A percentile compares a stretch with the other conserved stretches of the same genome.
Conservation (phyloP, 2,329 filamentous ascomycete genomes). For the Setomelanomma holmii region DNA sequence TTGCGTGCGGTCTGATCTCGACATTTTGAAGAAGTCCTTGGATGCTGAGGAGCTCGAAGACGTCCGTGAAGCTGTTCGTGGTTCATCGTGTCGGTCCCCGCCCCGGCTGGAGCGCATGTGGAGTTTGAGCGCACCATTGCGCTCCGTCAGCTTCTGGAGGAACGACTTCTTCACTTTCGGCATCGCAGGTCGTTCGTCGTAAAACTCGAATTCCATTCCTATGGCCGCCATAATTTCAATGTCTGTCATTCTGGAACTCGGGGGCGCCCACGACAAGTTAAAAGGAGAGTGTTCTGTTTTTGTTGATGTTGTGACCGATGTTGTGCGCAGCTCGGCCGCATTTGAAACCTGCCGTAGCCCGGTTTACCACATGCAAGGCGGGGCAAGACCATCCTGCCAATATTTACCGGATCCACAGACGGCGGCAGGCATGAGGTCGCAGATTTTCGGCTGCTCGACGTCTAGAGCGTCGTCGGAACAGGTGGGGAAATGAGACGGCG, state of each 20-base stretch:
- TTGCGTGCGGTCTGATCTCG: slow-evolving; percentile 10
- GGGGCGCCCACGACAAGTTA: not conserved
- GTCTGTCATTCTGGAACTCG: slow-evolving; percentile 4
- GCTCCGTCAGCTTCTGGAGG: slow-evolving; percentile 20
- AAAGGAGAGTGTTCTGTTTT: slow-evolving; percentile 4
- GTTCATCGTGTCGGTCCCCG: slow-evolving; percentile 2
- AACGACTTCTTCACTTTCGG: slow-evolving; percentile 21
- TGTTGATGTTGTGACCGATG: slow-evolving; percentile 12
- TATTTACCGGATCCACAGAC: not conserved
- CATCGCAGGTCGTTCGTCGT: slow-evolving; percentile 13
- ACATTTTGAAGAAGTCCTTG: slow-evolving; percentile 5
- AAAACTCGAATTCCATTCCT: slow-evolving; percentile 10
- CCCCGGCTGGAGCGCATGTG: slow-evolving; percentile 16
- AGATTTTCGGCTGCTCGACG: not conserved
- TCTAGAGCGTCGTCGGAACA: not conserved
- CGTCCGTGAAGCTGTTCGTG: slow-evolving; percentile 2
- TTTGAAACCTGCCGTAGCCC: slow-evolving; percentile 1
- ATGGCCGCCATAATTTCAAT: slow-evolving; percentile 18
- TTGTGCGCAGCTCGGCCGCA: slow-evolving; percentile 2
- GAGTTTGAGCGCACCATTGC: slow-evolving; percentile 12
- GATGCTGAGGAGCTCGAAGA: slow-evolving; percentile 7
- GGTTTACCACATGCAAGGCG: slow-evolving; percentile 1
- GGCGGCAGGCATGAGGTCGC: not conserved
- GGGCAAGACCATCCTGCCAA: slow-evolving; percentile 1
- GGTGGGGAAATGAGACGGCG: slow-evolving; percentile 1